Conservation (phyloP, 2,329 filamentous ascomycete species). For the Thelonectria blattea region DNA sequence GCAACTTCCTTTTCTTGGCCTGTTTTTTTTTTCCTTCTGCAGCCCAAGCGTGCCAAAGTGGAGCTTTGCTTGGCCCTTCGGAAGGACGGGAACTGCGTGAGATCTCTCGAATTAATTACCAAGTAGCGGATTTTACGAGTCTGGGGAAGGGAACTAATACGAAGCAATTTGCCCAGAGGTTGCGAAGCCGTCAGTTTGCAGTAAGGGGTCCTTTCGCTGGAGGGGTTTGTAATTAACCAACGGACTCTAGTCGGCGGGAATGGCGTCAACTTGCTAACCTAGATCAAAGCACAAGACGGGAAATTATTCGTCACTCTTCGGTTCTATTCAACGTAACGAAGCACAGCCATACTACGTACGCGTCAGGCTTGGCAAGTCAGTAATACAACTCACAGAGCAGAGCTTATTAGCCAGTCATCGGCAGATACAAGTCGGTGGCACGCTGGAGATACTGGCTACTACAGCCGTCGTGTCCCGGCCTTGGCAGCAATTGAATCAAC, state of each 20-base stretch:
- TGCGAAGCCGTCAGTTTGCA: background rate
- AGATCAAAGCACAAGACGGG: background rate
- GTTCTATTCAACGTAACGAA: too few species aligned
- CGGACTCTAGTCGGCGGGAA: background rate
- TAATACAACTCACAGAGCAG: too few species aligned
- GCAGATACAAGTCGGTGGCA: too few species aligned
- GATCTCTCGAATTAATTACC: background rate
- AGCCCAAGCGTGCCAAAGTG: background rate
- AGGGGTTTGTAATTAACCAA: background rate
- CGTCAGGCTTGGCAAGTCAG: too few species aligned
- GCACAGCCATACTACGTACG: too few species aligned
- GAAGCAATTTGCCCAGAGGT: background rate
- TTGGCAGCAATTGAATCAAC: background rate
- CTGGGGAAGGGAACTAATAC: background rate
- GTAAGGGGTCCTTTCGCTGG: background rate
- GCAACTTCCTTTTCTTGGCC: background rate
- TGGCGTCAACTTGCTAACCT: background rate
- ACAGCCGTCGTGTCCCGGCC: background rate
- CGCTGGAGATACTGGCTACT: too few species aligned
- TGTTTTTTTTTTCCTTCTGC: background rate
- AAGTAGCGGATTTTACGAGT: background rate
- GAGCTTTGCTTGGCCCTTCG: background rate
- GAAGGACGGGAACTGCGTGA: background rate
- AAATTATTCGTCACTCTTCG: too few species aligned
- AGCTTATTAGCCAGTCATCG: background rate